phyloP scores from a whole-genome alignment of 1,139 yeast genomes.

The Eremothecium gossypii region DNA sequence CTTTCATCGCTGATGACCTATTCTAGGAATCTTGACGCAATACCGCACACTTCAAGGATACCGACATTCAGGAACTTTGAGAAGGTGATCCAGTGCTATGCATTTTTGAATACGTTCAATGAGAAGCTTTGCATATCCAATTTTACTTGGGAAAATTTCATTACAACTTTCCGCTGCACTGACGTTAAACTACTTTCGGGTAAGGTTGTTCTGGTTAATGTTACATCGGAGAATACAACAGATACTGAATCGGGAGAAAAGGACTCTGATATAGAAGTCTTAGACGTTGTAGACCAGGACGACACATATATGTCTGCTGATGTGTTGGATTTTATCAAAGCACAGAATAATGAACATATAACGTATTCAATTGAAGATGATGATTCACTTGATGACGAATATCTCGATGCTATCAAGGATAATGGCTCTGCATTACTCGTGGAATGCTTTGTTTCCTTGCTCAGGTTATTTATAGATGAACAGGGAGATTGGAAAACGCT shows the following conservation, averaged over 20 bases:
- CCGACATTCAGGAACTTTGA: slow-evolving; percentile 15
- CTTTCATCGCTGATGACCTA: slow-evolving; percentile 13
- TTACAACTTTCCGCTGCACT: slow-evolving; percentile 24
- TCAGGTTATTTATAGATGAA: slow-evolving; percentile 25
- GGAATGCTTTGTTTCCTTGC: slow-evolving; percentile 23
- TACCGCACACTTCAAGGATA: slow-evolving; percentile 9
- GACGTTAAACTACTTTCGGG: slow-evolving; percentile 8
- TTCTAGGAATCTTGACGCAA: slow-evolving; percentile 17
- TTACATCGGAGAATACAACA: slow-evolving; percentile 18
- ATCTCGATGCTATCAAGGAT: slow-evolving; percentile 24
- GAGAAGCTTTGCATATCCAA: slow-evolving; percentile 20
- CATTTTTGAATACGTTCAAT: slow-evolving; percentile 26
- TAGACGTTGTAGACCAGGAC: slow-evolving; percentile 18
- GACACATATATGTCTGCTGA: not conserved
- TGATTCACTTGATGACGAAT: slow-evolving; percentile 28
- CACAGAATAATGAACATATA: slow-evolving; percentile 10
- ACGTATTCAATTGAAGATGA: slow-evolving; percentile 18
- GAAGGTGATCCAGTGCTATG: slow-evolving; percentile 24
- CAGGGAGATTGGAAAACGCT: slow-evolving; percentile 30
- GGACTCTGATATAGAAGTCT: slow-evolving; percentile 10
- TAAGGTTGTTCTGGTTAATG: slow-evolving; percentile 23
- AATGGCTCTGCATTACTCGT: slow-evolving; percentile 23
- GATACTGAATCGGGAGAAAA: slow-evolving; percentile 25
- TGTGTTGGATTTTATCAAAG: slow-evolving; percentile 14
- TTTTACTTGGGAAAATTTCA: slow-evolving; percentile 24